phyloP scores from a whole-genome alignment of 1,284 basidiomycete genomes.

The Trametes sp. region DNA sequence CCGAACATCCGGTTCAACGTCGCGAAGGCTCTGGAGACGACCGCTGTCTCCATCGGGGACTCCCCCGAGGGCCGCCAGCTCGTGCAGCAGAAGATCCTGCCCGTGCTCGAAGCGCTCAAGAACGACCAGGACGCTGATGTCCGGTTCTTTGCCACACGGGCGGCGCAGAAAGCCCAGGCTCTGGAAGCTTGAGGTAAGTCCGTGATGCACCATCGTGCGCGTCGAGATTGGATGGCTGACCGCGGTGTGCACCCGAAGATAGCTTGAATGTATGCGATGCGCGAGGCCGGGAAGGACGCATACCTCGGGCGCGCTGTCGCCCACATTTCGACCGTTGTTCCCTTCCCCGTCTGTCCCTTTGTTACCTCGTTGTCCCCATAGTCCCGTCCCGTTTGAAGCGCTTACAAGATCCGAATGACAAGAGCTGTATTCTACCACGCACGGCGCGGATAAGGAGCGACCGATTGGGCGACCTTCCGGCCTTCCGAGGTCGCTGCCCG shows the following conservation, averaged over 20 bases:
- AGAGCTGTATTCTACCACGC: constrained; percentile 28
- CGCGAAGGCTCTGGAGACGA: constrained; percentile 91
- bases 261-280: constrained; percentile 1
- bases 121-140: constrained; percentile 96
- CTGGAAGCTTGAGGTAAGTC: constrained; percentile 33
- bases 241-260: background rate
- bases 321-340: constrained; percentile 13
- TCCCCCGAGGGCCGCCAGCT: constrained; percentile 80
- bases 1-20: constrained; percentile 99
- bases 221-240: constrained; percentile 7
- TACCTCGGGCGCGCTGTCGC: constrained; percentile 25
- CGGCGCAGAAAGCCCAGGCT: constrained; percentile 62
- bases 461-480: constrained; percentile 1
- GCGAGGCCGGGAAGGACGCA: constrained; percentile 15
- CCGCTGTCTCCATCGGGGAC: constrained; percentile 75
- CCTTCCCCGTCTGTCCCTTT: constrained; percentile 5
- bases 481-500: background rate
- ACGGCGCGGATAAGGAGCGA: constrained; percentile 3
- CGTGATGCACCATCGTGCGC: constrained; percentile 8
- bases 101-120: constrained; percentile 87
- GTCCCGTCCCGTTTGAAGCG: constrained; percentile 10
- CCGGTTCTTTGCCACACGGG: constrained; percentile 82
- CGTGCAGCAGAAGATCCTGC: constrained; percentile 78
- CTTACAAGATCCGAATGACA: constrained; percentile 25
- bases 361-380: constrained; percentile 15